These are phyloP conservation scores for Verticillium nubilum DNA, from an alignment of 2,329 filamentous ascomycete genomes.

Conservation along the genomic window DNA sequence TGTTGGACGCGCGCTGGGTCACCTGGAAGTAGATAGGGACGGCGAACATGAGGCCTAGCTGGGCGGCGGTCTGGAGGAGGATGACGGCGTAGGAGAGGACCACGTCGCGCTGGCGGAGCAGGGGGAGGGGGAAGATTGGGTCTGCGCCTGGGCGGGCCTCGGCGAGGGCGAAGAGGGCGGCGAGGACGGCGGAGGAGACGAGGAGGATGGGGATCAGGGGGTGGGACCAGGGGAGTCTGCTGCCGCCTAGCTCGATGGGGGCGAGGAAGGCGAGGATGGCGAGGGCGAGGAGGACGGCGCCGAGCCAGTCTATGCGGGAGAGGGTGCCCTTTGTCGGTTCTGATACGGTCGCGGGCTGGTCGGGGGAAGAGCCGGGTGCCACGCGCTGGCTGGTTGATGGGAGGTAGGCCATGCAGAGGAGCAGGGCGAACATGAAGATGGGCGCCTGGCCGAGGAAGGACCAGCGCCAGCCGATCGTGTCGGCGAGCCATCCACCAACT, in stretches of 20 bases:
- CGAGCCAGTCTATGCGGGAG: conserved; percentile 49
- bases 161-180: conserved; percentile 24
- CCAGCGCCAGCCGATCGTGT: conserved; percentile 63
- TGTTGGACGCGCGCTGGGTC: conserved; percentile 49
- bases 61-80: conserved; percentile 48
- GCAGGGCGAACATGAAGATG: conserved; percentile 46
- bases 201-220: conserved; percentile 26
- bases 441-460: conserved; percentile 60
- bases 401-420: conserved; percentile 47
- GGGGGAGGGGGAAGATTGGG: conserved; percentile 51
- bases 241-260: conserved; percentile 33
- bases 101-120: conserved; percentile 47
- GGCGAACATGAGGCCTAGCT: conserved; percentile 48
- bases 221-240: conserved; percentile 30
- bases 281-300: conserved; percentile 49
- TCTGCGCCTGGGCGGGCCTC: conserved; percentile 35
- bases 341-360: not conserved
- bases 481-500: conserved; percentile 56
- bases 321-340: conserved; percentile 16
- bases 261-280: conserved; percentile 35
- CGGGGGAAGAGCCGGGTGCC: not conserved
- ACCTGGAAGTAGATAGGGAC: conserved; percentile 67
- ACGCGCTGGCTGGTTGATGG: conserved; percentile 23
- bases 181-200: conserved; percentile 17
- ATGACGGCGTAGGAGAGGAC: conserved; percentile 47